Conservation (phyloP, 495 filamentous ascomycete species). For the Aspergillus wentii region DNA sequence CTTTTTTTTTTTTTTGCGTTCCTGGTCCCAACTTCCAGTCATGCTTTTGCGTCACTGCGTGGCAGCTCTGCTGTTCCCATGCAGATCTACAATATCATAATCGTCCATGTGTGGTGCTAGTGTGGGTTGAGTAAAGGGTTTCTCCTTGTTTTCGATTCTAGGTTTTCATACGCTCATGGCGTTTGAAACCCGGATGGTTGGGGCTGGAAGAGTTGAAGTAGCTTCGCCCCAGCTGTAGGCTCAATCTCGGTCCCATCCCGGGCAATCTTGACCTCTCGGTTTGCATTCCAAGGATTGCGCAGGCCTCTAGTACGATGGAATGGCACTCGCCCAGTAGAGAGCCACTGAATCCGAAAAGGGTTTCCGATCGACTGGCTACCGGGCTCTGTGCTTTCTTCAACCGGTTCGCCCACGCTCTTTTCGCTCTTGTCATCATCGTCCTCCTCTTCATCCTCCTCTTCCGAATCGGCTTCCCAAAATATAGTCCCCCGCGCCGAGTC, state of each 20-base stretch:
- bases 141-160: too few species aligned
- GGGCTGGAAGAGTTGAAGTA: constrained; percentile 72
- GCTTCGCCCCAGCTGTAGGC: constrained; percentile 68
- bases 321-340: constrained; percentile 78
- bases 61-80: too few species aligned
- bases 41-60: too few species aligned
- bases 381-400: constrained; percentile 31
- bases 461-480: constrained; percentile 87
- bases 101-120: too few species aligned
- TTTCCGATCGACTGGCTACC: constrained; percentile 73
- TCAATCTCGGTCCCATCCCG: constrained; percentile 94
- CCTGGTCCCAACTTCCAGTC: too few species aligned
- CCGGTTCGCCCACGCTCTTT: constrained; percentile 34
- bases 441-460: constrained; percentile 38
- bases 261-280: constrained; percentile 94
- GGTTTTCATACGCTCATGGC: too few species aligned
- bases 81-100: too few species aligned
- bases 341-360: constrained; percentile 89
- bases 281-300: constrained; percentile 95
- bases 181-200: not conserved
- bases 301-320: constrained; percentile 89
- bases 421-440: constrained; percentile 26
- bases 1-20: too few species aligned
- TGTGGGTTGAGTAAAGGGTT: too few species aligned
- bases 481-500: constrained; percentile 90